Percentiles rank a stretch among this genome's conserved stretches.
Conservation (phyloP, 192 early-diverging fungal species). For the Pilobolus umbonatus region DNA sequence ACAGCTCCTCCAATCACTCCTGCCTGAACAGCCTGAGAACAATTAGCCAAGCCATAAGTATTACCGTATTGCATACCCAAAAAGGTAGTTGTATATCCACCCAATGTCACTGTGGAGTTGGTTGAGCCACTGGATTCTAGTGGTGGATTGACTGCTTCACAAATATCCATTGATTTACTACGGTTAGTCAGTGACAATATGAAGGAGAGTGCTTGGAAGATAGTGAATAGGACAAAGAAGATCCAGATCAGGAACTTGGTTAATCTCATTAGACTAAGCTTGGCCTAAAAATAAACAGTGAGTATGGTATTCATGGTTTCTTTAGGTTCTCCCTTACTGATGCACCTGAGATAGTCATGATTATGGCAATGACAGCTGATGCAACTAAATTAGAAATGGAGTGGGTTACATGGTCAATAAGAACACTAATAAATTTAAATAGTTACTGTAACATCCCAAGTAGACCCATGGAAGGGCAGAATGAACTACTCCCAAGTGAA, state of each 20-base stretch:
- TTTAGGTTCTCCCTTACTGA: constrained; percentile 11
- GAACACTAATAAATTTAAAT: neutral
- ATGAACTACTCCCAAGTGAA: constrained; percentile 19
- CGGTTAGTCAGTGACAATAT: constrained; percentile 21
- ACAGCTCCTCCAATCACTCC: constrained; percentile 25
- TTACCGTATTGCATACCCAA: constrained; percentile 28
- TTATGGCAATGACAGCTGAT: constrained; percentile 16
- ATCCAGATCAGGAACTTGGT: constrained; percentile 26
- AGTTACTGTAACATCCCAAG: constrained; percentile 20
- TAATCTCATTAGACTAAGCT: constrained; percentile 23
- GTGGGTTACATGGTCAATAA: neutral
- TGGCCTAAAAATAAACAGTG: constrained; percentile 15
- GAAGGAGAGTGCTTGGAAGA: constrained; percentile 25
- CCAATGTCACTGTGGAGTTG: constrained; percentile 8
- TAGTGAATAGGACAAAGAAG: constrained; percentile 12
- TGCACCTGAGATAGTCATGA: constrained; percentile 2
- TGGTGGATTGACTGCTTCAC: constrained; percentile 6
- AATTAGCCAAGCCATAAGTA: constrained; percentile 31
- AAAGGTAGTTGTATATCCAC: constrained; percentile 17
- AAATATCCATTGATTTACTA: constrained; percentile 3
- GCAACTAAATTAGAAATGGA: constrained; percentile 10
- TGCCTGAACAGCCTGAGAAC: constrained; percentile 28
- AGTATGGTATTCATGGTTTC: neutral
- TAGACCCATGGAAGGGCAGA: constrained; percentile 27
- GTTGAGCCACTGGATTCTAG: neutral